Percentiles rank a stretch among this genome's conserved stretches.
Evolutionary conservation across 129 eudicot genomes (phyloP).

Genomic region (carrot (Daucus carota)): DH1_v3.0 NC_030382.2:53732501-53733000

Average conservation of each 20-base stretch:
- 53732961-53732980: neutral
- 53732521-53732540: conserved; percentile 12
- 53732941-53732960: neutral
- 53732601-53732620: neutral
- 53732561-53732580: neutral
- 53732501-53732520: conserved; percentile 18
- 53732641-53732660: conserved; percentile 33
- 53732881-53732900: neutral
- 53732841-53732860: conserved; percentile 56
- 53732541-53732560: neutral
- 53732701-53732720: neutral
- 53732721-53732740: conserved; percentile 8
- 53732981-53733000: neutral
- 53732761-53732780: conserved; percentile 25
- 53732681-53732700: conserved; percentile 8
- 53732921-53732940: neutral
- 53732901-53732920: neutral
- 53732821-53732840: conserved; percentile 76
- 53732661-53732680: neutral
- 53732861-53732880: conserved; percentile 18
- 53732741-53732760: conserved; percentile 6
- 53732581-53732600: neutral
- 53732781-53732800: conserved; percentile 30
- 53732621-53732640: conserved; percentile 31
- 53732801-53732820: conserved; percentile 45